A percentile compares a stretch with the other conserved stretches of the same genome.
These are phyloP conservation scores for Euptelea pleiosperma DNA, from an alignment of 164 flowering plant genomes.

Conservation along the genomic window DNA sequence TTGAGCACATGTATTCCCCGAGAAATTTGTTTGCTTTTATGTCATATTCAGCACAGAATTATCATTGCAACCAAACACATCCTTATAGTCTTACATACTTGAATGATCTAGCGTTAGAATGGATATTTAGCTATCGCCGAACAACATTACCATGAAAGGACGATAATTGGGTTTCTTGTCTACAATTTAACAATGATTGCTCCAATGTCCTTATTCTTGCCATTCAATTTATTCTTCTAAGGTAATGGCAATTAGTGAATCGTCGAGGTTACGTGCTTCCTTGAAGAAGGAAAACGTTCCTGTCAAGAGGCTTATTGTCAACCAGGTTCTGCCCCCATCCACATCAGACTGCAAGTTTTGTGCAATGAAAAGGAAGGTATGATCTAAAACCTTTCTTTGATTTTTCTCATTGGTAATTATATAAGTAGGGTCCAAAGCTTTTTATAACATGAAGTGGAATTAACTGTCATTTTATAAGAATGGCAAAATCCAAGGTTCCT, in stretches of 20 bases:
- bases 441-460: too few relatives aligned
- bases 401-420: not conserved
- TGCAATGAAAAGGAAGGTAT: slow-evolving; percentile 86
- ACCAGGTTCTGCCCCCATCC: slow-evolving; percentile 84
- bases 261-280: slow-evolving; percentile 75
- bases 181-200: not conserved
- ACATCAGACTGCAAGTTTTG: slow-evolving; percentile 93
- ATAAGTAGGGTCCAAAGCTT: too few relatives aligned
- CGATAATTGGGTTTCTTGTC: not conserved
- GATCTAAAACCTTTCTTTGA: not conserved
- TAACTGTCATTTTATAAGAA: not conserved
- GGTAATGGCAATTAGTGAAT: slow-evolving; percentile 93
- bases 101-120: too few relatives aligned
- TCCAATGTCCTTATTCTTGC: not conserved
- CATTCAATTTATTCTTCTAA: slow-evolving; percentile 15
- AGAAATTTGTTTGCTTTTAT: too few relatives aligned
- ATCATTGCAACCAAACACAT: too few relatives aligned
- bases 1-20: too few relatives aligned
- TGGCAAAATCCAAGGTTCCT: too few relatives aligned
- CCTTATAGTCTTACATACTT: too few relatives aligned
- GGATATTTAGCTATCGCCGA: too few relatives aligned
- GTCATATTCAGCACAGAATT: too few relatives aligned
- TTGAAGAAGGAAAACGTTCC: slow-evolving; percentile 81
- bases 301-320: slow-evolving; percentile 71
- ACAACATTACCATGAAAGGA: too few relatives aligned